Conservation (phyloP, 495 filamentous ascomycete species). For the Aspergillus nidulans region DNA sequence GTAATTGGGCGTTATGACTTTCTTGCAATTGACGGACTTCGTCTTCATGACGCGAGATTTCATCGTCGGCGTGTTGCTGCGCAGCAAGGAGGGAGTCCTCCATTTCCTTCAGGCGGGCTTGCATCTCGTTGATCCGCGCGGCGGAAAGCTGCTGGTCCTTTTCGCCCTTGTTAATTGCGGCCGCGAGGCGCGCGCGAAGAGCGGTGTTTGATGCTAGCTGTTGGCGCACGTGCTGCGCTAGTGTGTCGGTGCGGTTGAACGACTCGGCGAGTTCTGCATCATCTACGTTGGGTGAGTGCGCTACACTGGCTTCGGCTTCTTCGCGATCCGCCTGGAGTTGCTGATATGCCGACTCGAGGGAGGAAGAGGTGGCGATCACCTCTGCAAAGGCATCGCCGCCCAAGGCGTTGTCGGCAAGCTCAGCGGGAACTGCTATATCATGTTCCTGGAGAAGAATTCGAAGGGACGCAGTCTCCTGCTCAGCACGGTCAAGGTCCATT, state of each 20-base stretch:
- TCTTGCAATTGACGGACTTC: constrained; percentile 72
- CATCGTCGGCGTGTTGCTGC: constrained; percentile 83
- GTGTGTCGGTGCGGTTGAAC: constrained; percentile 68
- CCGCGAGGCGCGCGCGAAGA: constrained; percentile 74
- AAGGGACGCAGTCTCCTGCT: constrained; percentile 83
- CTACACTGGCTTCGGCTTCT: constrained; percentile 58
- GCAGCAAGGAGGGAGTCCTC: constrained; percentile 82
- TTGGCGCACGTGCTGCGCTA: constrained; percentile 68
- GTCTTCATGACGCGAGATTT: constrained; percentile 77
- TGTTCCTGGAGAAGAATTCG: constrained; percentile 78
- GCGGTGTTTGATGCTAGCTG: constrained; percentile 73
- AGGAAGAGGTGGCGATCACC: constrained; percentile 60
- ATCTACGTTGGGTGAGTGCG: constrained; percentile 59
- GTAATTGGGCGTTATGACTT: constrained; percentile 70
- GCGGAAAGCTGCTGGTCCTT: constrained; percentile 75
- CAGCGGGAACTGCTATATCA: constrained; percentile 66
- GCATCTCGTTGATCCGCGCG: constrained; percentile 74
- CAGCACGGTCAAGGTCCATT: constrained; percentile 94
- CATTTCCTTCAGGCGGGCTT: constrained; percentile 68
- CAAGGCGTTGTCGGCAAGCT: constrained; percentile 25
- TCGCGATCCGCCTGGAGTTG: constrained; percentile 80
- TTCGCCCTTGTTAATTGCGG: constrained; percentile 83
- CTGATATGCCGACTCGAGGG: constrained; percentile 71
- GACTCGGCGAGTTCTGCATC: constrained; percentile 60
- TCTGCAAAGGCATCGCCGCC: constrained; percentile 45